Conservation (phyloP, 1,284 basidiomycete species). For the Tilletia indica region DNA sequence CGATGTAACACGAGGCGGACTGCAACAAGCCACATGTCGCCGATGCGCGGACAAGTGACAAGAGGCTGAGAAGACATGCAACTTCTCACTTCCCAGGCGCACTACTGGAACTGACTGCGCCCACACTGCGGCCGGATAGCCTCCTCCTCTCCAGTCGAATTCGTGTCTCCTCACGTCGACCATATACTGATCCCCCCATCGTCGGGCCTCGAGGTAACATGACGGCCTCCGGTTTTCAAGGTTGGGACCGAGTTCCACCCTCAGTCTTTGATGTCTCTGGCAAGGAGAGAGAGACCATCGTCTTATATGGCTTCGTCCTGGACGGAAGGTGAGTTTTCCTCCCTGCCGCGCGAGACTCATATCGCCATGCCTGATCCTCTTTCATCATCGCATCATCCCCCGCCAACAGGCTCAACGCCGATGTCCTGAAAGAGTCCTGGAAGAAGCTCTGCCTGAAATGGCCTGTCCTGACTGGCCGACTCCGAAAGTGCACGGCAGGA, state of each 20-base stretch:
- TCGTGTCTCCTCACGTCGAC: too few species aligned
- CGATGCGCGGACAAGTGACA: too few species aligned
- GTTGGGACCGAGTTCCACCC: background rate
- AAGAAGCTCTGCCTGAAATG: slow-evolving; percentile 1
- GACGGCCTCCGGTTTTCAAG: background rate
- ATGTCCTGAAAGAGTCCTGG: background rate
- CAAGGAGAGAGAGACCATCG: slow-evolving; percentile 1
- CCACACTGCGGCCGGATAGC: too few species aligned
- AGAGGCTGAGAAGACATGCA: too few species aligned
- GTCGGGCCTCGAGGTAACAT: too few species aligned
- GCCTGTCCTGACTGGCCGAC: background rate
- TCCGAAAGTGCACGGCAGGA: background rate
- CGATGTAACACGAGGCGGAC: too few species aligned
- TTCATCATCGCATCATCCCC: background rate
- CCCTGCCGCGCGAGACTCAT: background rate
- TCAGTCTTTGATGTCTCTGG: slow-evolving; percentile 3
- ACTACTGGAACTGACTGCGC: too few species aligned
- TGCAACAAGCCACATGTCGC: too few species aligned
- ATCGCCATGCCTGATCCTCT: background rate
- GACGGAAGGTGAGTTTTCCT: slow-evolving; percentile 1
- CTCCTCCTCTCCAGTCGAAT: too few species aligned
- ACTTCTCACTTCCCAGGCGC: too few species aligned
- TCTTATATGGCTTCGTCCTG: background rate
- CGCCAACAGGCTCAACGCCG: background rate
- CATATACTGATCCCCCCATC: too few species aligned